Evolutionary conservation across 2,329 filamentous ascomycete genomes (phyloP).

Genomic region (Colletotrichum lindemuthianum): DNA sequence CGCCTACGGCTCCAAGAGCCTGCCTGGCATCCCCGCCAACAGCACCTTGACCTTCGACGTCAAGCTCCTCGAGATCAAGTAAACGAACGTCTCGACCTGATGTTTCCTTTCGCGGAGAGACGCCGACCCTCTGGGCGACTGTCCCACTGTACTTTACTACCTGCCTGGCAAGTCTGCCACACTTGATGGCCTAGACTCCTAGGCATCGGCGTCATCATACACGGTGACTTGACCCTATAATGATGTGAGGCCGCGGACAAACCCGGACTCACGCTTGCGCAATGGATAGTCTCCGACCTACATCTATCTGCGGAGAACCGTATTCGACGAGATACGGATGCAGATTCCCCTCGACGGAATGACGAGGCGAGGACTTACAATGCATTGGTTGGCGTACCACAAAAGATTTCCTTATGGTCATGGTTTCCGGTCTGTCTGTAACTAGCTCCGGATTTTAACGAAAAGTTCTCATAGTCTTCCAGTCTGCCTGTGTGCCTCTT

Average conservation of each 20-base stretch:
- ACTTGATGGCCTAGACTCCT: slow-evolving; percentile 21
- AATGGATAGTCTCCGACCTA: slow-evolving; percentile 59
- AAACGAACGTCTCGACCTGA: slow-evolving; percentile 51
- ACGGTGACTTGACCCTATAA: slow-evolving; percentile 36
- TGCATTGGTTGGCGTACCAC: slow-evolving; percentile 62
- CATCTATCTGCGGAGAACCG: slow-evolving; percentile 54
- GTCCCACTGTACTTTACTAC: slow-evolving; percentile 32
- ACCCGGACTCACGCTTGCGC: slow-evolving; percentile 41
- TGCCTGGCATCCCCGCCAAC: slow-evolving; percentile 90
- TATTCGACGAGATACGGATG: slow-evolving; percentile 46
- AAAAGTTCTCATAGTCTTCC: slow-evolving; percentile 26
- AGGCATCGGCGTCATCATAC: slow-evolving; percentile 16
- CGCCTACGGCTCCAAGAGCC: slow-evolving; percentile 86
- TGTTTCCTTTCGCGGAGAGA: slow-evolving; percentile 20
- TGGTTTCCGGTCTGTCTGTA: slow-evolving; percentile 35
- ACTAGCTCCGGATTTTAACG: slow-evolving; percentile 29
- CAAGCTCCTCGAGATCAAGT: slow-evolving; percentile 87
- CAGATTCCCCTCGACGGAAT: slow-evolving; percentile 55
- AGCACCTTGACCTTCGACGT: slow-evolving; percentile 92
- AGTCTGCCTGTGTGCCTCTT: not conserved
- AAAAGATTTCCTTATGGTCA: slow-evolving; percentile 42
- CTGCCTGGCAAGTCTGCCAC: slow-evolving; percentile 17
- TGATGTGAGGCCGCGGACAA: slow-evolving; percentile 33
- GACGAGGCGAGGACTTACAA: slow-evolving; percentile 60
- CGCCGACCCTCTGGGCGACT: slow-evolving; percentile 19